Conservation (phyloP, 441 rosid species). For the Daphne laureola region DNA sequence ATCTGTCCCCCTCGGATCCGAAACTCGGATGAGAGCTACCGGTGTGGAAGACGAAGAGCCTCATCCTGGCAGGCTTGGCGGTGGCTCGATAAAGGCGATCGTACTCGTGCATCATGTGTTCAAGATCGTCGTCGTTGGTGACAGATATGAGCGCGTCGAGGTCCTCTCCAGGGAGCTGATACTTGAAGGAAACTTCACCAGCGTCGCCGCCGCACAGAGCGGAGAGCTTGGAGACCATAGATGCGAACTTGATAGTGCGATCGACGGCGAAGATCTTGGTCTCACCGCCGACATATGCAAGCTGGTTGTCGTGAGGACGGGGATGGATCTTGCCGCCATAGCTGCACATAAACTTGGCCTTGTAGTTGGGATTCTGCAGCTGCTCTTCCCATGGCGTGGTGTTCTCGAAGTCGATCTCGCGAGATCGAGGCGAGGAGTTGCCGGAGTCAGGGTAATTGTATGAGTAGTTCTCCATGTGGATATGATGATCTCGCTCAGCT, state of each 20-base stretch:
- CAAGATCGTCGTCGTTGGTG: slow-evolving; percentile 82
- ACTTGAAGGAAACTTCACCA: slow-evolving; percentile 59
- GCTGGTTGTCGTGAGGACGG: slow-evolving; percentile 84
- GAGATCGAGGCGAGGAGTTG: slow-evolving; percentile 77
- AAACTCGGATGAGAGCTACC: slow-evolving; percentile 27
- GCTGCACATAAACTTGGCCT: slow-evolving; percentile 81
- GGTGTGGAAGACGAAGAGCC: slow-evolving; percentile 62
- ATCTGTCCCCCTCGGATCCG: slow-evolving; percentile 45
- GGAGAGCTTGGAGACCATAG: slow-evolving; percentile 53
- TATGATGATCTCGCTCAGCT: too few relatives aligned
- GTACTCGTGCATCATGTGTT: slow-evolving; percentile 85
- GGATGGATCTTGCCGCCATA: slow-evolving; percentile 91
- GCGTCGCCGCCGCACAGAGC: slow-evolving; percentile 39
- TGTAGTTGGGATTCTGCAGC: slow-evolving; percentile 34
- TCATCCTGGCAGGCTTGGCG: slow-evolving; percentile 74
- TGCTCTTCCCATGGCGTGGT: slow-evolving; percentile 80
- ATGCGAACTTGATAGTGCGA: slow-evolving; percentile 45
- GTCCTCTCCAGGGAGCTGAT: slow-evolving; percentile 84
- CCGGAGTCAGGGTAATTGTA: slow-evolving; percentile 79
- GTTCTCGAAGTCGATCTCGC: slow-evolving; percentile 81
- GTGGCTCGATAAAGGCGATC: slow-evolving; percentile 62
- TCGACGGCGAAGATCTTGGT: slow-evolving; percentile 84
- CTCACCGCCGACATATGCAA: slow-evolving; percentile 74
- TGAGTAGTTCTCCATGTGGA: slow-evolving; percentile 57
- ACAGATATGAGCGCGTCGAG: slow-evolving; percentile 87